phyloP scores from a whole-genome alignment of 345 rosid genomes.

The Rhodamnia argentea region DNA sequence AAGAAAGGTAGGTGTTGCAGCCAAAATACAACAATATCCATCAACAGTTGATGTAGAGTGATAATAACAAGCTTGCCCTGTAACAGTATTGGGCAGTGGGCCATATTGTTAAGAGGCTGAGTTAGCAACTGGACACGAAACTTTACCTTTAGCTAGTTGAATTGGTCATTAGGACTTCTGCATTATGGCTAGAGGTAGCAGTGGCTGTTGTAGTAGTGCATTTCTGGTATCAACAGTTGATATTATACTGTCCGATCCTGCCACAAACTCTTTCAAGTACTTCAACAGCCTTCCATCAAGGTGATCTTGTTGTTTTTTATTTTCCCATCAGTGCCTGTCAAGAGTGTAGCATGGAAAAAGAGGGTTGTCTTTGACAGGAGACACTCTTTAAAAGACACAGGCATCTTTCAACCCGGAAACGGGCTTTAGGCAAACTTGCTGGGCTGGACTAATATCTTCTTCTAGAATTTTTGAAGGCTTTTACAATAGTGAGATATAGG shows the following conservation, averaged over 20 bases:
- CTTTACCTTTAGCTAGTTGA: background rate
- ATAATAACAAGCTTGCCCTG: background rate
- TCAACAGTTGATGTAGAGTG: background rate
- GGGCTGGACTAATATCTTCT: background rate
- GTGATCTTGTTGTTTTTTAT: background rate
- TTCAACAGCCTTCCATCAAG: background rate
- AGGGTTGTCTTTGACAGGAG: background rate
- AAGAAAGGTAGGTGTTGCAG: background rate
- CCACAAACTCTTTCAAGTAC: background rate
- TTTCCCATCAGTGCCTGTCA: background rate
- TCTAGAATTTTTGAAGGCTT: background rate
- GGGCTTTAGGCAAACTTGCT: background rate
- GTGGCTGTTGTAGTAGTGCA: background rate
- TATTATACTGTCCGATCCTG: background rate
- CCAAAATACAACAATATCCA: background rate
- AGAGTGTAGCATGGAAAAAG: background rate
- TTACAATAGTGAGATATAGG: background rate
- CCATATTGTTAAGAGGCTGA: background rate
- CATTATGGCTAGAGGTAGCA: background rate
- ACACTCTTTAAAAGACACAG: background rate
- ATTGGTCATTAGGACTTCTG: background rate
- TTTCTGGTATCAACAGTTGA: background rate
- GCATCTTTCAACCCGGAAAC: background rate
- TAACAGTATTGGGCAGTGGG: background rate
- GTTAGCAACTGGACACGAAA: background rate